phyloP scores from a whole-genome alignment of 371 early-diverging fungal genomes.

The Mucor irregularis region DNA sequence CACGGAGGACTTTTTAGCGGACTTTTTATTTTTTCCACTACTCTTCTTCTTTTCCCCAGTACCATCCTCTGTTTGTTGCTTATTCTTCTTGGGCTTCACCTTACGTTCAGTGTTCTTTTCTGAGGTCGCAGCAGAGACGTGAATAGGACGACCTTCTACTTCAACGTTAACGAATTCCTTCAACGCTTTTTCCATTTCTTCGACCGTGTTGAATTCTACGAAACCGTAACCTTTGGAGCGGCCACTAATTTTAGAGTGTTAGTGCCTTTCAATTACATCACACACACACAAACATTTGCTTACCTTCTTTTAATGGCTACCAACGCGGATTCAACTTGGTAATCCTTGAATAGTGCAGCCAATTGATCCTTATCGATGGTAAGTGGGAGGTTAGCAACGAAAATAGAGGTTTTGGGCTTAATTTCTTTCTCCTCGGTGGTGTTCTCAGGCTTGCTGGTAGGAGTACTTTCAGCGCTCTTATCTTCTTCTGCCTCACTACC shows the following conservation, averaged over 20 bases:
- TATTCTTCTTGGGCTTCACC: background rate
- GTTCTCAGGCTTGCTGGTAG: no score
- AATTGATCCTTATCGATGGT: slow-evolving; percentile 75
- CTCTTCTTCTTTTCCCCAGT: background rate
- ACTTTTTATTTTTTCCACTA: slow-evolving; percentile 5
- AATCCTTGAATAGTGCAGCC: slow-evolving; percentile 75
- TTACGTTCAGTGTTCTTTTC: slow-evolving; percentile 14
- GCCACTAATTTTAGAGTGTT: slow-evolving; percentile 31
- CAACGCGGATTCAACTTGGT: slow-evolving; percentile 75
- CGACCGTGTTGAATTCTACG: slow-evolving; percentile 78
- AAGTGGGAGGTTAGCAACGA: slow-evolving; percentile 94
- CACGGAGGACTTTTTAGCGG: slow-evolving; percentile 2
- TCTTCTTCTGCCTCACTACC: background rate
- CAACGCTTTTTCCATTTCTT: slow-evolving; percentile 80
- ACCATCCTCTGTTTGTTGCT: background rate
- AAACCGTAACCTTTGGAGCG: slow-evolving; percentile 94
- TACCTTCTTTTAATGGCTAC: slow-evolving; percentile 59
- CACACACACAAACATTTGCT: no score
- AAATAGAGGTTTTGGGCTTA: slow-evolving; percentile 78
- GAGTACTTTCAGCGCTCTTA: background rate
- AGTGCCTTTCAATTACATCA: background rate
- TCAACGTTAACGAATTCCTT: slow-evolving; percentile 60
- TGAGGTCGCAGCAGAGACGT: slow-evolving; percentile 68
- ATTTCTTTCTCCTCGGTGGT: background rate
- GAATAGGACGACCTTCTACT: slow-evolving; percentile 70